phyloP scores from a whole-genome alignment of 495 filamentous ascomycete species.

The Clohesyomyces aquaticus region DNA sequence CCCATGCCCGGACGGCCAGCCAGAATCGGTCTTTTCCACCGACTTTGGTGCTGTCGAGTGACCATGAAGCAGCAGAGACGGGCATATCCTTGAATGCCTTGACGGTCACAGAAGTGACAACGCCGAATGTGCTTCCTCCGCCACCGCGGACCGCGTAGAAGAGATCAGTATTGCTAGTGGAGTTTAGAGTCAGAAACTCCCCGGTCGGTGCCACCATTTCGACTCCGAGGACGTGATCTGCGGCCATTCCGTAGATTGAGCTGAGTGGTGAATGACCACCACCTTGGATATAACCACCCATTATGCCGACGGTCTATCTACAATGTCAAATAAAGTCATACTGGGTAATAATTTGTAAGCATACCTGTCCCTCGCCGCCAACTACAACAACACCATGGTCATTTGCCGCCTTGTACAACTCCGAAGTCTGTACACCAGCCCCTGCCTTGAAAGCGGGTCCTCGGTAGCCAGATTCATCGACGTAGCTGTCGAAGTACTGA shows the following conservation, averaged over 20 bases:
- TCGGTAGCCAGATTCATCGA: conserved; percentile 30
- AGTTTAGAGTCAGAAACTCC: conserved; percentile 30
- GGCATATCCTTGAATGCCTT: conserved; percentile 35
- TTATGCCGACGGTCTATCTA: conserved; percentile 40
- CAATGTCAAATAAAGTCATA: background rate
- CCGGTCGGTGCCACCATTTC: conserved; percentile 27
- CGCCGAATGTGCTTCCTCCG: conserved; percentile 33
- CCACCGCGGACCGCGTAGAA: conserved; percentile 37
- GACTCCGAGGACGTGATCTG: conserved; percentile 33
- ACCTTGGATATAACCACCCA: conserved; percentile 37
- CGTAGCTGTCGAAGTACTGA: conserved; percentile 31
- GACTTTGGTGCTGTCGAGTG: conserved; percentile 18
- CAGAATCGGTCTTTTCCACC: conserved; percentile 31
- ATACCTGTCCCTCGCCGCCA: conserved; percentile 35
- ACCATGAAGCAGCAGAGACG: conserved; percentile 23
- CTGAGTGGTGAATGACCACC: conserved; percentile 37
- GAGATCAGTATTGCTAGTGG: conserved; percentile 23
- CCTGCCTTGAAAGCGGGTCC: conserved; percentile 37
- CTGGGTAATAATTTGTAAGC: background rate
- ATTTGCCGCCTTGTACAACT: conserved; percentile 35
- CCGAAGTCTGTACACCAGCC: conserved; percentile 33
- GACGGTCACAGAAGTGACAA: conserved; percentile 32
- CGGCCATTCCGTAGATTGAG: conserved; percentile 38
- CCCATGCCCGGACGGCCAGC: conserved; percentile 18
- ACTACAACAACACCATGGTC: conserved; percentile 33